Evolutionary conservation across 176 grass and related monocot genomes (phyloP).

Genomic region (Juncus effusus): DNA sequence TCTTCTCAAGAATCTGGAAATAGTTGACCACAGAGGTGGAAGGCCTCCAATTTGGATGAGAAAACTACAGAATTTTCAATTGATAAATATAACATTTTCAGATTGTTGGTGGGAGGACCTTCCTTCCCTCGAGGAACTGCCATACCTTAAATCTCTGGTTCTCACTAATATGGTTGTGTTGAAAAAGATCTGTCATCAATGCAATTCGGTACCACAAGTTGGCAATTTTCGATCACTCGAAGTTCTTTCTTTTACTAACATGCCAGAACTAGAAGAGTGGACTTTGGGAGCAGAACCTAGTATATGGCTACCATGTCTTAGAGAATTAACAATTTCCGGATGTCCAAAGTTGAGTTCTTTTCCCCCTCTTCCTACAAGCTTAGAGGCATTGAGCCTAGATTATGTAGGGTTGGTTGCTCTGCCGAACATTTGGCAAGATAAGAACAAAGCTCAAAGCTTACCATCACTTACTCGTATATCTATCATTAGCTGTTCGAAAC

Average conservation of each 20-base stretch:
- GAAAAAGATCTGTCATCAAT: background rate
- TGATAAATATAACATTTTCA: background rate
- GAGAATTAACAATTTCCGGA: background rate
- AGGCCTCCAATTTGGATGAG: slow-evolving; percentile 12
- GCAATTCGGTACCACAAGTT: too few species aligned
- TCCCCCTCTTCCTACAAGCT: background rate
- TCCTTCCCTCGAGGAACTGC: slow-evolving; percentile 9
- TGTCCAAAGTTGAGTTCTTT: background rate
- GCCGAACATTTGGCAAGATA: background rate
- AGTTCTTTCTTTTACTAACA: background rate
- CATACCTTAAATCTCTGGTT: background rate
- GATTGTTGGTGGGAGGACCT: background rate
- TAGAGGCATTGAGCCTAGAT: background rate
- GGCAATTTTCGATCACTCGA: slow-evolving; percentile 16
- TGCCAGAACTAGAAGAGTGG: slow-evolving; percentile 5
- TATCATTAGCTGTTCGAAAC: background rate
- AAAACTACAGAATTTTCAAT: background rate
- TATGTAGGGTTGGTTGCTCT: background rate
- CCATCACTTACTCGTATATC: background rate
- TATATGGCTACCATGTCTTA: slow-evolving; percentile 6
- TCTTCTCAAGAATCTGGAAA: slow-evolving; percentile 21
- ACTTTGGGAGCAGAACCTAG: background rate
- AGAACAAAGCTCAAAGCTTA: background rate
- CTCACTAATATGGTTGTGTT: background rate
- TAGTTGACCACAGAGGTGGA: slow-evolving; percentile 8